phyloP scores from a whole-genome alignment of 305 asterid genomes.

The Solanum hybrid region DNA sequence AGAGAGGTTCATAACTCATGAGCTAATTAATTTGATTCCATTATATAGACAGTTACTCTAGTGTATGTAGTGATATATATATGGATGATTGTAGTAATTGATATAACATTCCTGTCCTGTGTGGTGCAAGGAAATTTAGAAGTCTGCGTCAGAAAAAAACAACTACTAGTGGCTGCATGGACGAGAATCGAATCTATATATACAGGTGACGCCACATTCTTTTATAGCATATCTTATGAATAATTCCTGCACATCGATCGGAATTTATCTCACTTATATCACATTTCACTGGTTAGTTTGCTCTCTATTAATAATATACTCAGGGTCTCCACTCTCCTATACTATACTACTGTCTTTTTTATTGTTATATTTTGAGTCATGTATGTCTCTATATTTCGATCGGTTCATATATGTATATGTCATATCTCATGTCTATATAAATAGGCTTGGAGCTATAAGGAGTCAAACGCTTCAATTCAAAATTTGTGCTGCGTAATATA shows the following conservation, averaged over 20 bases:
- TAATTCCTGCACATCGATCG: background rate
- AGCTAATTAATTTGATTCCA: background rate
- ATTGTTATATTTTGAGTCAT: background rate
- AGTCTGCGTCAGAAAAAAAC: background rate
- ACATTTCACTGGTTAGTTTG: background rate
- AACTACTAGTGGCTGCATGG: background rate
- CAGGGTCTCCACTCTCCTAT: background rate
- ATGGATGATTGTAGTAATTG: background rate
- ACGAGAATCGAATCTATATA: background rate
- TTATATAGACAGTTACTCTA: background rate
- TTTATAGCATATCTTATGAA: background rate
- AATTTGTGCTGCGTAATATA: background rate
- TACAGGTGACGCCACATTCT: background rate
- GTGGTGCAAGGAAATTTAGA: background rate
- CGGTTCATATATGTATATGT: no score
- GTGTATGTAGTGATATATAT: background rate
- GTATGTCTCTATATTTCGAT: no score
- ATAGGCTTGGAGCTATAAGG: no score
- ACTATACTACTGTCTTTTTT: background rate
- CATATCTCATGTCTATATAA: no score
- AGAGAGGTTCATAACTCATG: background rate
- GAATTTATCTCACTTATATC: background rate
- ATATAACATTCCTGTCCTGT: background rate
- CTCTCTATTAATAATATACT: background rate
- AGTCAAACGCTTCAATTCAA: background rate